These are phyloP conservation scores for Ophiobolus disseminans DNA, from an alignment of 2,329 filamentous ascomycete genomes.

Conservation along the genomic window DNA sequence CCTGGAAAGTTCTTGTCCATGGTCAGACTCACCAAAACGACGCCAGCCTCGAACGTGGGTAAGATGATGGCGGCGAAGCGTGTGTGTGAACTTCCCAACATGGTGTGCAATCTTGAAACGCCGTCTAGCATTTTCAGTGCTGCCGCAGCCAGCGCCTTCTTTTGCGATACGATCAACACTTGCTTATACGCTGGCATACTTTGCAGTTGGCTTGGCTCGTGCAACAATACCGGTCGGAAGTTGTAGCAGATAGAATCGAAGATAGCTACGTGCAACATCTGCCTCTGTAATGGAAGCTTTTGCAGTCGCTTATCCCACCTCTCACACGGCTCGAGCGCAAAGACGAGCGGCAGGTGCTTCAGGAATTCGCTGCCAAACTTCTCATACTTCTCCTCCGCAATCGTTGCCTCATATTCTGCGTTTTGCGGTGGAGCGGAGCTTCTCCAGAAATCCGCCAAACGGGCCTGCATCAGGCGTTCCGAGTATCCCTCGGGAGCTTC, in stretches of 20 bases:
- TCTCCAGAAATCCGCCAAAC: background rate
- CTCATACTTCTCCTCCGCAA: slow-evolving; percentile 14
- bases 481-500: background rate
- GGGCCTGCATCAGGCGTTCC: background rate
- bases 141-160: background rate
- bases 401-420: slow-evolving; percentile 7
- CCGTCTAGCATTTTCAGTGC: background rate
- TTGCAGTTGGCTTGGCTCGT: background rate
- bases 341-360: slow-evolving; percentile 7
- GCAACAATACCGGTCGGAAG: background rate
- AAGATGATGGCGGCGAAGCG: background rate
- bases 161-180: background rate
- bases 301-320: slow-evolving; percentile 11
- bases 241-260: background rate
- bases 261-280: slow-evolving; percentile 8
- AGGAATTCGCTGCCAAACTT: slow-evolving; percentile 16
- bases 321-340: slow-evolving; percentile 11
- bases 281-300: slow-evolving; percentile 12
- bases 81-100: background rate
- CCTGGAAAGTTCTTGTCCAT: slow-evolving; percentile 1
- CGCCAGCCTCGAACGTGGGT: background rate
- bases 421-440: background rate
- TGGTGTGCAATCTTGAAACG: background rate
- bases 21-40: background rate
- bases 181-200: background rate